Evolutionary conservation across 169 alveolate species (phyloP).

Genomic region (Cryptosporidium viatorum): DNA sequence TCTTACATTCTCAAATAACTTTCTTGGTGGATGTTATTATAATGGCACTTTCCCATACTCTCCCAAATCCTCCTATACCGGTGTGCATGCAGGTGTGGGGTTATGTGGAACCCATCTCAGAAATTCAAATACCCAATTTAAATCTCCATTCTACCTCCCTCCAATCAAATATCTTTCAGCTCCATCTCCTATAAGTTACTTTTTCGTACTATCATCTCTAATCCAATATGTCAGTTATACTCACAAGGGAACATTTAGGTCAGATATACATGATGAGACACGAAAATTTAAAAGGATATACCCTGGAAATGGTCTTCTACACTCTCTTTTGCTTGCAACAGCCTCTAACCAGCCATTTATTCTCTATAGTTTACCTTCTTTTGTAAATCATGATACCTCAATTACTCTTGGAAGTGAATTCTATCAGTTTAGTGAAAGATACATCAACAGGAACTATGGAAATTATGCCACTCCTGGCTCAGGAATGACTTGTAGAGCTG

Average conservation of each 20-base stretch:
- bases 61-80: conserved; percentile 17
- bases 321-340: conserved; percentile 59
- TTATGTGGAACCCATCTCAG: conserved; percentile 51
- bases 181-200: conserved; percentile 58
- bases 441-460: conserved; percentile 61
- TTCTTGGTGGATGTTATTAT: conserved; percentile 68
- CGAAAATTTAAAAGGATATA: conserved; percentile 10
- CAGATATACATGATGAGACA: conserved; percentile 41
- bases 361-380: conserved; percentile 29
- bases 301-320: conserved; percentile 66
- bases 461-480: conserved; percentile 42
- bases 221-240: conserved; percentile 37
- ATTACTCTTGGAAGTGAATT: conserved; percentile 46
- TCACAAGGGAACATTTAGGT: conserved; percentile 51
- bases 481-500: conserved; percentile 72
- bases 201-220: conserved; percentile 33
- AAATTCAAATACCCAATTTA: conserved; percentile 48
- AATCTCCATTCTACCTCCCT: conserved; percentile 65
- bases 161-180: conserved; percentile 60
- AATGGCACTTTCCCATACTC: conserved; percentile 69
- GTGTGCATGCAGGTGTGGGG: conserved; percentile 47
- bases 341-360: conserved; percentile 39
- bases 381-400: conserved; percentile 30
- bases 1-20: conserved; percentile 55
- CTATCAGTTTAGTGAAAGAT: conserved; percentile 51